phyloP scores from a whole-genome alignment of 78 protist genomes.

The Cavenderia fasciculata region DNA sequence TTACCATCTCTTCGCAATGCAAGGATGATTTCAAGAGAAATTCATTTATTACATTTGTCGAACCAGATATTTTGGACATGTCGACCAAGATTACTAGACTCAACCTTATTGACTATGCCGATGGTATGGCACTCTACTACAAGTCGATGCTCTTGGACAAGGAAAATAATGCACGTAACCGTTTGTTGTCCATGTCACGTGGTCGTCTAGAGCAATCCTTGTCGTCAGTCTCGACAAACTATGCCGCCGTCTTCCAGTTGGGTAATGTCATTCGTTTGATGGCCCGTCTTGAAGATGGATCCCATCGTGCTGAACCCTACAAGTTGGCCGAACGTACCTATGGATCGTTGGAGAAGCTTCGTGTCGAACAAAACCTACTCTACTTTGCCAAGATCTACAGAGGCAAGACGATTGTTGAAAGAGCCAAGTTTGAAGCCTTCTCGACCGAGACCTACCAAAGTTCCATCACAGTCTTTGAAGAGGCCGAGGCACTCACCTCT shows the following conservation, averaged over 20 bases:
- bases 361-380: constrained; percentile 56
- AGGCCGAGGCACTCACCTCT: background rate
- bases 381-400: background rate
- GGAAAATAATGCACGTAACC: background rate
- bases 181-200: constrained; percentile 31
- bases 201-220: constrained; percentile 27
- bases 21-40: background rate
- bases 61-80: constrained; percentile 54
- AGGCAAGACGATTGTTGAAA: background rate
- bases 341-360: constrained; percentile 1
- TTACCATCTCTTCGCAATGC: background rate
- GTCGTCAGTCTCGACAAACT: constrained; percentile 56
- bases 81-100: constrained; percentile 39
- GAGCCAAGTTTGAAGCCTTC: background rate
- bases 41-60: constrained; percentile 24
- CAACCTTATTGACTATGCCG: constrained; percentile 70
- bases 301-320: background rate
- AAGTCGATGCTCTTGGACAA: constrained; percentile 1
- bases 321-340: constrained; percentile 3
- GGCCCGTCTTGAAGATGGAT: background rate
- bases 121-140: constrained; percentile 66
- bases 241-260: constrained; percentile 53
- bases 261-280: constrained; percentile 50
- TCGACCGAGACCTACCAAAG: background rate
- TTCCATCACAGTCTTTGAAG: background rate